Percentiles rank a stretch among this genome's conserved stretches.
These are phyloP conservation scores for Escovopsis sp. DNA, from an alignment of 2,329 filamentous ascomycete genomes.

Conservation along the genomic window DNA sequence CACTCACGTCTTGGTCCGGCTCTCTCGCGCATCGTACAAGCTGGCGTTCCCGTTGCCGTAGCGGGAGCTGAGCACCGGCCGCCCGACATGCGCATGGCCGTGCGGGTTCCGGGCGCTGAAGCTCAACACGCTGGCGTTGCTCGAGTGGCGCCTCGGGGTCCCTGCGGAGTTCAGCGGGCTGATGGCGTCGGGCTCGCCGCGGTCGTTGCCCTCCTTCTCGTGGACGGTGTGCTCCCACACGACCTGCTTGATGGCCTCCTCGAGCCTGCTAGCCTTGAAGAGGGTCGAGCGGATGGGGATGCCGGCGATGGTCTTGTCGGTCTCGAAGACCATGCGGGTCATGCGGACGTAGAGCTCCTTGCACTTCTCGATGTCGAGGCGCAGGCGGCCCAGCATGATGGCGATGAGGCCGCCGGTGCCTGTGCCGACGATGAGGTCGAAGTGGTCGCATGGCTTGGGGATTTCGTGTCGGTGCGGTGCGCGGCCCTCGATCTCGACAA, in stretches of 20 bases:
- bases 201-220: conserved; percentile 73
- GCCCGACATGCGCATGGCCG: conserved; percentile 32
- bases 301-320: conserved; percentile 92
- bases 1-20: conserved; percentile 77
- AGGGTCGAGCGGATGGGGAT: conserved; percentile 89
- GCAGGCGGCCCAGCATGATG: conserved; percentile 85
- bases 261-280: conserved; percentile 92
- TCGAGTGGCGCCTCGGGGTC: conserved; percentile 46
- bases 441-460: conserved; percentile 94
- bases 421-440: conserved; percentile 91
- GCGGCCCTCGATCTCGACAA: conserved; percentile 81
- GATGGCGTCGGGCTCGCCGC: conserved; percentile 23
- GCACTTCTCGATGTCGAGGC: conserved; percentile 89
- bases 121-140: conserved; percentile 71
- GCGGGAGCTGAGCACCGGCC: conserved; percentile 38
- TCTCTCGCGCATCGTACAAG: conserved; percentile 77
- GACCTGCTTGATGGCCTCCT: conserved; percentile 83
- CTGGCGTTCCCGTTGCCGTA: conserved; percentile 74
- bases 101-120: conserved; percentile 54
- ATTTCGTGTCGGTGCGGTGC: conserved; percentile 85
- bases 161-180: conserved; percentile 29
- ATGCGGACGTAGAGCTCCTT: conserved; percentile 94
- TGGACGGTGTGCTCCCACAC: conserved; percentile 73
- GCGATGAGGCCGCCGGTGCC: conserved; percentile 93
- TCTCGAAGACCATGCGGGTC: conserved; percentile 90